Evolutionary conservation across 2,329 filamentous ascomycete genomes (phyloP).

Genomic region (Pseudogymnoascus sp.): DNA sequence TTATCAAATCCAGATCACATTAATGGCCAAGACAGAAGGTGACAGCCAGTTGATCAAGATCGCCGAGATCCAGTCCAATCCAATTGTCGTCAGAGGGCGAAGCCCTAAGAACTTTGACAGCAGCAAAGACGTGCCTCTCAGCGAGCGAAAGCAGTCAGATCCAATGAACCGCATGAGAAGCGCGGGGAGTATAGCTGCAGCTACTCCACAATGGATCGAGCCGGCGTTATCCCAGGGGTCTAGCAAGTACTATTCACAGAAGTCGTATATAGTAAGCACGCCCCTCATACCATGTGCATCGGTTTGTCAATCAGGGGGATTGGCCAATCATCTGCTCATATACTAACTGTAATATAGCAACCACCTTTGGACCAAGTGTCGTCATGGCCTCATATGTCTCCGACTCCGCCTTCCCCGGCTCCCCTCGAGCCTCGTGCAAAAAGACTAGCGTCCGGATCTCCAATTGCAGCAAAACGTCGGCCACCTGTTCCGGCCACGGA

Average conservation of each 20-base stretch:
- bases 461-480: slow-evolving; percentile 3
- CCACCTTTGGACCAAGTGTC: slow-evolving; percentile 20
- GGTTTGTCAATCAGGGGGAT: neutral
- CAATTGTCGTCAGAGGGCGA: slow-evolving; percentile 89
- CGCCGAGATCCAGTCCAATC: slow-evolving; percentile 79
- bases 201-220: slow-evolving; percentile 22
- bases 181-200: slow-evolving; percentile 14
- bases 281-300: neutral
- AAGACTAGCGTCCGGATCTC: neutral
- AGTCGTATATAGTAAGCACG: slow-evolving; percentile 23
- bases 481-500: neutral
- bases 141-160: slow-evolving; percentile 25
- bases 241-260: slow-evolving; percentile 25
- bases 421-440: neutral
- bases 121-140: slow-evolving; percentile 71
- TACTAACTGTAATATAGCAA: slow-evolving; percentile 14
- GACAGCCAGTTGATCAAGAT: slow-evolving; percentile 62
- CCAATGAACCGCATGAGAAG: slow-evolving; percentile 20
- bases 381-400: slow-evolving; percentile 15
- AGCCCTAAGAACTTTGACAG: slow-evolving; percentile 93
- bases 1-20: slow-evolving; percentile 79
- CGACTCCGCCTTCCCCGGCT: slow-evolving; percentile 20
- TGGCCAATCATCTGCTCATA: neutral
- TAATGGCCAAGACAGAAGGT: slow-evolving; percentile 65
- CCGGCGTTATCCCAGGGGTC: slow-evolving; percentile 19